Conservation (phyloP, 306 rosid species). For the Cicer judaicum region DNA sequence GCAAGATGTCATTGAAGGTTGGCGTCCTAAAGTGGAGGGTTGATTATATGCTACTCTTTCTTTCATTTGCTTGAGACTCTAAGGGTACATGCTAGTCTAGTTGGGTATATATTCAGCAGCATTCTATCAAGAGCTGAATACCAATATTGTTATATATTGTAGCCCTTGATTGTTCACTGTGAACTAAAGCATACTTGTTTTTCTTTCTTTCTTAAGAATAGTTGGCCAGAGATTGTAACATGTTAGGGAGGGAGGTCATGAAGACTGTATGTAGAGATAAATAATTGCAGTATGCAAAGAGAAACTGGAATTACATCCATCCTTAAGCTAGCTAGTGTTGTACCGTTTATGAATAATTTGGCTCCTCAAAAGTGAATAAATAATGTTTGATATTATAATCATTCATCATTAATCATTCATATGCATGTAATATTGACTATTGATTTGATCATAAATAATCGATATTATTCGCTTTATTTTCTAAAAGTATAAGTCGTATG, state of each 20-base stretch:
- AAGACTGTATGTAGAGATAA: slow-evolving; percentile 17
- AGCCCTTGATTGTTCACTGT: slow-evolving; percentile 13
- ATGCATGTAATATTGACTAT: too few species aligned
- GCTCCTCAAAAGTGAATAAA: too few species aligned
- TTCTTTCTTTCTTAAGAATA: slow-evolving; percentile 6
- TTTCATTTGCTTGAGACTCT: slow-evolving; percentile 15
- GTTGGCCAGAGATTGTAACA: slow-evolving; percentile 32
- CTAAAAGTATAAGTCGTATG: too few species aligned
- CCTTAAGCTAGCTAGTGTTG: neutral
- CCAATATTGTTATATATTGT: slow-evolving; percentile 31
- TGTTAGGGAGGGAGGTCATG: slow-evolving; percentile 34
- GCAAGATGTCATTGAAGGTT: slow-evolving; percentile 88
- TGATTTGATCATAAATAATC: too few species aligned
- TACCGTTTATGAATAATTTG: neutral
- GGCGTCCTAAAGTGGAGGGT: slow-evolving; percentile 92
- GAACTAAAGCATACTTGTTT: slow-evolving; percentile 2
- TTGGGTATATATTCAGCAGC: slow-evolving; percentile 4
- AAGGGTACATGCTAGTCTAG: slow-evolving; percentile 21
- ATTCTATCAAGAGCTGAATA: slow-evolving; percentile 23
- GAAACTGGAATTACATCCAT: slow-evolving; percentile 13
- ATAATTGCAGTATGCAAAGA: slow-evolving; percentile 27
- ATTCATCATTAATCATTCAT: too few species aligned
- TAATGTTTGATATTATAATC: too few species aligned
- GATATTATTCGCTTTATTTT: too few species aligned
- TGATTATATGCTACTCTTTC: slow-evolving; percentile 44